Evolutionary conservation across 202 grass and related monocot genomes (phyloP).

Genomic region (Bolboschoenoplectus hybrid): DNA sequence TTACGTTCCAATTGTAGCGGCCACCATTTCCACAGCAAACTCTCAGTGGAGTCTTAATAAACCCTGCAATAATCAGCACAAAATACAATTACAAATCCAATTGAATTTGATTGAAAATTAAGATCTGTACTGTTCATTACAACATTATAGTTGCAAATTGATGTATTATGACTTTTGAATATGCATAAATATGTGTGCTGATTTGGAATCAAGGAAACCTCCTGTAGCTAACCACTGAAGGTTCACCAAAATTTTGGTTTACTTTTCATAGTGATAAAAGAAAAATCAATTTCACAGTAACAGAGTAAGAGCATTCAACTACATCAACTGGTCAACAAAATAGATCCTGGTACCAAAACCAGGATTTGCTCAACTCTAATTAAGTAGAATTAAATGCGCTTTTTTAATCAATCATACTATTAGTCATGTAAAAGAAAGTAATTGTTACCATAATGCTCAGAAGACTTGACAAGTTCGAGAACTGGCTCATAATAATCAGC

Average conservation of each 20-base stretch:
- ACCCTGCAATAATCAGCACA: constrained; percentile 24
- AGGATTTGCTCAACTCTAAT: neutral
- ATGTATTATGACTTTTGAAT: neutral
- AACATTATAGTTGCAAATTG: neutral
- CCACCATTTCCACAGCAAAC: constrained; percentile 35
- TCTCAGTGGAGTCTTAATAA: constrained; percentile 20
- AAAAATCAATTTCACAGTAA: neutral
- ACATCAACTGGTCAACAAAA: neutral
- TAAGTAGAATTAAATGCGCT: neutral
- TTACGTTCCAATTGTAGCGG: constrained; percentile 36
- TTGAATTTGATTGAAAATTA: neutral
- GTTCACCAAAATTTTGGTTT: neutral
- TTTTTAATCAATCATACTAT: neutral
- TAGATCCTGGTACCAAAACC: neutral
- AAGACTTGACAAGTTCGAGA: constrained; percentile 37
- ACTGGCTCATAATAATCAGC: constrained; percentile 54
- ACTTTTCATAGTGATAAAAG: too few relatives aligned
- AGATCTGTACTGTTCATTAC: neutral
- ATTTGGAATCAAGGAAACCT: neutral
- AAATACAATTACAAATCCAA: neutral
- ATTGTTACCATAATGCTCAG: constrained; percentile 36
- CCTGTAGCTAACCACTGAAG: neutral
- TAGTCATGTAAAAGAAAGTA: neutral
- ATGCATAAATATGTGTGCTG: neutral
- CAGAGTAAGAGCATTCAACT: neutral